Conservation (phyloP, 352 stramenopile genomes). For the Phytopythium oedochilum region DNA sequence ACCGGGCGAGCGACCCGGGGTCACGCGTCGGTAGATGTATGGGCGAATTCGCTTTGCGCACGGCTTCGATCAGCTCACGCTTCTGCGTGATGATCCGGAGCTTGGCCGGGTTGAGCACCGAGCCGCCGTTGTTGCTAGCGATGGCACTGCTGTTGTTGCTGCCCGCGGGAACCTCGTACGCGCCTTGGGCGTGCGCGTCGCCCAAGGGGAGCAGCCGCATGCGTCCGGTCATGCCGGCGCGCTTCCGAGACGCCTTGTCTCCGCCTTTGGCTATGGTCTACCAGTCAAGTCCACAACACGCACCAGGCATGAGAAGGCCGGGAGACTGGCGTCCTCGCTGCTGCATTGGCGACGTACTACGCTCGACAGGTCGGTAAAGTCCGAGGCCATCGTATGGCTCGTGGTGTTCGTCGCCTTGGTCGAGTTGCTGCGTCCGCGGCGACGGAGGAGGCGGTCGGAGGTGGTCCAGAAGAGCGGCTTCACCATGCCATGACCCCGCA, state of each 20-base stretch:
- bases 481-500: neutral
- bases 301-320: neutral
- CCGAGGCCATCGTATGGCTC: slow-evolving; percentile 23
- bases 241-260: slow-evolving; percentile 49
- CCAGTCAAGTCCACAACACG: neutral
- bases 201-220: slow-evolving; percentile 46
- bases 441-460: neutral
- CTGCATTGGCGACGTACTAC: slow-evolving; percentile 10
- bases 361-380: slow-evolving; percentile 59
- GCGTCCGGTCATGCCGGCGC: slow-evolving; percentile 28
- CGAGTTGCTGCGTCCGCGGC: too few relatives aligned
- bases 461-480: neutral
- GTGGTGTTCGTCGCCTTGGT: neutral
- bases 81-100: slow-evolving; percentile 77
- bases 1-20: neutral
- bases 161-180: slow-evolving; percentile 21
- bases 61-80: slow-evolving; percentile 68
- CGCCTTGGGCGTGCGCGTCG: slow-evolving; percentile 21
- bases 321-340: too few relatives aligned
- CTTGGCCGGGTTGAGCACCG: slow-evolving; percentile 21
- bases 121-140: slow-evolving; percentile 18
- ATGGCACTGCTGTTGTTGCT: slow-evolving; percentile 17
- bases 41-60: slow-evolving; percentile 67
- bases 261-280: slow-evolving; percentile 18
- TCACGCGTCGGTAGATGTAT: slow-evolving; percentile 51